A percentile compares a stretch with the other conserved stretches of the same genome.
These are phyloP conservation scores for Theileria annulata DNA, from an alignment of 169 alveolate species.

Conservation along the genomic window DNA sequence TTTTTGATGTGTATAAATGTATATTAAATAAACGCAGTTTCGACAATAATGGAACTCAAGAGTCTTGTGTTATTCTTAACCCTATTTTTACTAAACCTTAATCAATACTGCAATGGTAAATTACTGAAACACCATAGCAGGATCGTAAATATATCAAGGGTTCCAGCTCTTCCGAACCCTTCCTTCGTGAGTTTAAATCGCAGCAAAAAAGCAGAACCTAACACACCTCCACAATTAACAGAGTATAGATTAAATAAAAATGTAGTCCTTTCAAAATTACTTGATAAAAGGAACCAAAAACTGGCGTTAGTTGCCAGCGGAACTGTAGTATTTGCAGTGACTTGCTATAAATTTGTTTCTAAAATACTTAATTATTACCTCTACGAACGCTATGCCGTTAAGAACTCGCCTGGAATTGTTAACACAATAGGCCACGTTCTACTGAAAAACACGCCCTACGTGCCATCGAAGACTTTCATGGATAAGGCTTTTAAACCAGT, in stretches of 20 bases:
- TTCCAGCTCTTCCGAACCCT: not conserved
- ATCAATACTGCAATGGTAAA: not conserved
- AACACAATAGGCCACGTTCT: slow-evolving; percentile 61
- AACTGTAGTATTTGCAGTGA: slow-evolving; percentile 46
- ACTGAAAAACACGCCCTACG: slow-evolving; percentile 36
- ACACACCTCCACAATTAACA: not conserved
- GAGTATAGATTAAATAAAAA: slow-evolving; percentile 19
- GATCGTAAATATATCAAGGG: not conserved
- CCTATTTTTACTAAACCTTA: slow-evolving; percentile 4
- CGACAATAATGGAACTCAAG: not conserved
- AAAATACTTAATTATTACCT: slow-evolving; percentile 32
- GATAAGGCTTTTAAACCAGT: slow-evolving; percentile 23
- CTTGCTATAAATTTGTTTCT: slow-evolving; percentile 35
- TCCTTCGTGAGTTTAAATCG: slow-evolving; percentile 14
- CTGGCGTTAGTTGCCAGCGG: slow-evolving; percentile 50
- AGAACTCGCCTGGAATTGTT: slow-evolving; percentile 60
- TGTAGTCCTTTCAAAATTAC: slow-evolving; percentile 1
- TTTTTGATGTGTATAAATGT: slow-evolving; percentile 12
- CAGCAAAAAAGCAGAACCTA: slow-evolving; percentile 15
- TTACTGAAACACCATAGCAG: not conserved
- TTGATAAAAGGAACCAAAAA: not conserved
- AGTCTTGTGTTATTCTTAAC: not conserved
- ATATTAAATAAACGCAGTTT: slow-evolving; percentile 15
- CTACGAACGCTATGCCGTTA: slow-evolving; percentile 32
- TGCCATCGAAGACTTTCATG: not conserved